Evolutionary conservation across 495 filamentous ascomycete species (phyloP), one percentile per base, ranked within the genome.

Genomic region (Penicillium taxi): DNA sequence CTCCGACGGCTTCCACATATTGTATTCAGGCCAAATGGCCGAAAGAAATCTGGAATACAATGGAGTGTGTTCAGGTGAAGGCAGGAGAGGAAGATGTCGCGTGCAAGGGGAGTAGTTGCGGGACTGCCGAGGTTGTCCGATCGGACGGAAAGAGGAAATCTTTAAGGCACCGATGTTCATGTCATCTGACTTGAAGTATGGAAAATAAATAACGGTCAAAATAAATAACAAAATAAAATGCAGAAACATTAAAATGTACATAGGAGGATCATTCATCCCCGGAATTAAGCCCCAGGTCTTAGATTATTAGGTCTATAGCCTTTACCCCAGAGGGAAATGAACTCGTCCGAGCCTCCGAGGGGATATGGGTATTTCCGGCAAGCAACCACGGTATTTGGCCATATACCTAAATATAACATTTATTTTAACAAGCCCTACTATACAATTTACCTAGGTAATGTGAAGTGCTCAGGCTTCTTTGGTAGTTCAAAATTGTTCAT

Each of bases 1-100:
- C 64, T 91, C 84, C 35, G 84, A 81, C 62, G 74, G 77, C 70
- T 82, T 94, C 89, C 89, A 96, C 83, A 88, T 88, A 44, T 52
- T 80, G 39, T 22, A 37, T 38, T 50, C 31, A 46, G 58, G 61
- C 57, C 59, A 21, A 26, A 42, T 25, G 61, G 57, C 59, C 61
- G 20, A 23, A 29, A 37, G 20, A 19, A 33, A 12, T 14, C n/a
- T 25, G 17, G 14, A 26, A 29, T 22, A 24, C 8, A 29, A 9
- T 35, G 33, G 22, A 23, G 30, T 13, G 20, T 4, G 16, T 2
- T 38, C 35, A 17, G 41, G 38, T 22, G 24, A 20, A 40, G 30
- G 43, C 39, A 42, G 34, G 35, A 40, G 26, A 29, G 38, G 32
- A 21, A 41, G 45, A 42, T 44, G 56, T 58, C 52, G 56, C 54